These are phyloP conservation scores for Phytophthora sp. DNA, from an alignment of 352 stramenopile species.

Conservation along the genomic window DNA sequence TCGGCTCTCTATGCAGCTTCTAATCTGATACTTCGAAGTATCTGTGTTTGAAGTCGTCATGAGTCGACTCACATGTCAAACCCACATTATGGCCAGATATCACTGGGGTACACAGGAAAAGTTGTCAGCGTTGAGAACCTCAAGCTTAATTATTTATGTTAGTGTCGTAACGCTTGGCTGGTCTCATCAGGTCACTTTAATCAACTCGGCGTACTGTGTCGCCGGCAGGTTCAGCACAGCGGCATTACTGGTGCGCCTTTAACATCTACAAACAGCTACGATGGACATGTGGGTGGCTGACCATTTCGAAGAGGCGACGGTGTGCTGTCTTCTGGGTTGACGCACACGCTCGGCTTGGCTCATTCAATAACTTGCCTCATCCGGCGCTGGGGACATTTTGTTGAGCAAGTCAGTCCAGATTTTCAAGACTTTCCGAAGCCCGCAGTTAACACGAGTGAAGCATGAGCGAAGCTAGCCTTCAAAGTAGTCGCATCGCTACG, in stretches of 20 bases:
- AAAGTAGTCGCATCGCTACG: conserved; percentile 10
- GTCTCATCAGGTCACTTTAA: conserved; percentile 27
- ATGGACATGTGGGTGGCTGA: conserved; percentile 3
- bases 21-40: too few species aligned
- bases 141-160: too few species aligned
- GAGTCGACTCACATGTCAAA: too few species aligned
- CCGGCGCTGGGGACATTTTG: too few species aligned
- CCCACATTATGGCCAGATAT: too few species aligned
- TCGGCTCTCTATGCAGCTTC: too few species aligned
- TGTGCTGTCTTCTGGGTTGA: not conserved
- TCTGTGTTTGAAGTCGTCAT: too few species aligned
- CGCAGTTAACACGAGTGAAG: not conserved
- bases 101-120: too few species aligned
- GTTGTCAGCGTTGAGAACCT: too few species aligned
- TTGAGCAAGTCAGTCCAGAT: not conserved
- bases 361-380: conserved; percentile 20
- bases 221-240: conserved; percentile 15
- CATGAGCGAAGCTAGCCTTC: conserved; percentile 6
- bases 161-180: conserved; percentile 10
- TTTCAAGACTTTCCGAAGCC: not conserved
- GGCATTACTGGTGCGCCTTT: conserved; percentile 25
- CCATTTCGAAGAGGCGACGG: conserved; percentile 15
- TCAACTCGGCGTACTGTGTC: not conserved
- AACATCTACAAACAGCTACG: too few species aligned
- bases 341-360: not conserved